Evolutionary conservation across 768 basidiomycete species (phyloP).

Genomic region (Leucogyrophana mollusca): DNA sequence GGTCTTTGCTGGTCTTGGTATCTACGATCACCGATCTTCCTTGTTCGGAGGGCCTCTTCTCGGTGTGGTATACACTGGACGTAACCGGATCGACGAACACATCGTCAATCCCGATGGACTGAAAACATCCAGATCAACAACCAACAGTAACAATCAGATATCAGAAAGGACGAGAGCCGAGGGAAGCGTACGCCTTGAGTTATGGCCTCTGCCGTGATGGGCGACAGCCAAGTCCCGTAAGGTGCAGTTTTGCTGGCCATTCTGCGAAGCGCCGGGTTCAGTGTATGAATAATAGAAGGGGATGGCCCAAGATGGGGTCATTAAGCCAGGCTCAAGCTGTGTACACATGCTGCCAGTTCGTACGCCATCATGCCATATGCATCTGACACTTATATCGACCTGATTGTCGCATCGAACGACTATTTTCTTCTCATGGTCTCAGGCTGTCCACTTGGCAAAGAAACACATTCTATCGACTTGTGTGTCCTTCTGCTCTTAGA

Average conservation of each 20-base stretch:
- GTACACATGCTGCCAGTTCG: too few species aligned
- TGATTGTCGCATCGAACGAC: too few species aligned
- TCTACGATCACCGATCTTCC: slow-evolving; percentile 60
- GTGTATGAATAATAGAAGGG: too few species aligned
- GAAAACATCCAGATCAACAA: neutral
- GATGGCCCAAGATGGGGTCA: too few species aligned
- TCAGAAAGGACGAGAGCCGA: neutral
- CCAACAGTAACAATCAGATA: neutral
- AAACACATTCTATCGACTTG: too few species aligned
- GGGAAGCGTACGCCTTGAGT: slow-evolving; percentile 40
- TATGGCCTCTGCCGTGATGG: slow-evolving; percentile 52
- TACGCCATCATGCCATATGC: too few species aligned
- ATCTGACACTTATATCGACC: too few species aligned
- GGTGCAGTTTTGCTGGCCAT: slow-evolving; percentile 36
- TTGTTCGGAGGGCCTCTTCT: slow-evolving; percentile 55
- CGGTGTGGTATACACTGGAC: slow-evolving; percentile 50
- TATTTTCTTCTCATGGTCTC: too few species aligned
- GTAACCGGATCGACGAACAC: slow-evolving; percentile 53
- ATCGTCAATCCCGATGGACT: slow-evolving; percentile 36
- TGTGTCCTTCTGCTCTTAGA: too few species aligned
- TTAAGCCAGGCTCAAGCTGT: too few species aligned
- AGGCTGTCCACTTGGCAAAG: too few species aligned
- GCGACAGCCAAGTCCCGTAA: slow-evolving; percentile 63
- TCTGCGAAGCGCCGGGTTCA: neutral
- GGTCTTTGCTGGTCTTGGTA: slow-evolving; percentile 43